phyloP scores from a whole-genome alignment of 257 asterid genomes.

The Ehretia macrophylla region DNA sequence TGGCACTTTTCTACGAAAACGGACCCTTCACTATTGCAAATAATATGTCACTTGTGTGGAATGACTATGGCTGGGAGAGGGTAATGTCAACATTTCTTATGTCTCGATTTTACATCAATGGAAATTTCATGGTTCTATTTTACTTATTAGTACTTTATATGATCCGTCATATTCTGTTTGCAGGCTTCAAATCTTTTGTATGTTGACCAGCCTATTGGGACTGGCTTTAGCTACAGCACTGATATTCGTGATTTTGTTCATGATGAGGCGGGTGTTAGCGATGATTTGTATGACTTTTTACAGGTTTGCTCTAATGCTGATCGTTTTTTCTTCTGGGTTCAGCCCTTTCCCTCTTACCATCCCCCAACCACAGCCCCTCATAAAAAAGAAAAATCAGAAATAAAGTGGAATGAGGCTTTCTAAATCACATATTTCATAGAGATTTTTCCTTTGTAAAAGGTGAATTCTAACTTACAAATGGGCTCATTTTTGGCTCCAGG shows the following conservation, averaged over 20 bases:
- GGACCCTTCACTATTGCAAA: slow-evolving; percentile 78
- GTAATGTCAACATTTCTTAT: background rate
- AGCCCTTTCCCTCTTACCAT: too few species aligned
- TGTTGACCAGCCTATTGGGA: slow-evolving; percentile 97
- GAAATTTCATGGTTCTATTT: too few species aligned
- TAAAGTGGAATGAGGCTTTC: background rate
- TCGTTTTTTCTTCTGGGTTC: background rate
- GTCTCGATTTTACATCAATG: too few species aligned
- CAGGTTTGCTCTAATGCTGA: slow-evolving; percentile 43
- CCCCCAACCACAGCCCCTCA: background rate
- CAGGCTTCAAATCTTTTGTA: slow-evolving; percentile 86
- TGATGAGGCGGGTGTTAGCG: slow-evolving; percentile 76
- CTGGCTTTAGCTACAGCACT: slow-evolving; percentile 93
- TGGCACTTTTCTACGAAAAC: slow-evolving; percentile 94
- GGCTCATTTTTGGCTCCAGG: slow-evolving; percentile 27
- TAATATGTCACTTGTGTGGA: slow-evolving; percentile 69
- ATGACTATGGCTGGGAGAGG: slow-evolving; percentile 83
- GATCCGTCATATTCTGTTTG: slow-evolving; percentile 5
- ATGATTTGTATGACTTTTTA: slow-evolving; percentile 85
- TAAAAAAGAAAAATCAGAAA: background rate
- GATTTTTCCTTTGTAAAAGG: too few species aligned
- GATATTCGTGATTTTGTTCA: slow-evolving; percentile 82
- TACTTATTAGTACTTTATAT: too few species aligned
- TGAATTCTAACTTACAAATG: too few species aligned
- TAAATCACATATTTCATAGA: too few species aligned